Conservation (phyloP, 352 stramenopile species). For the Phytophthora boehmeriae region DNA sequence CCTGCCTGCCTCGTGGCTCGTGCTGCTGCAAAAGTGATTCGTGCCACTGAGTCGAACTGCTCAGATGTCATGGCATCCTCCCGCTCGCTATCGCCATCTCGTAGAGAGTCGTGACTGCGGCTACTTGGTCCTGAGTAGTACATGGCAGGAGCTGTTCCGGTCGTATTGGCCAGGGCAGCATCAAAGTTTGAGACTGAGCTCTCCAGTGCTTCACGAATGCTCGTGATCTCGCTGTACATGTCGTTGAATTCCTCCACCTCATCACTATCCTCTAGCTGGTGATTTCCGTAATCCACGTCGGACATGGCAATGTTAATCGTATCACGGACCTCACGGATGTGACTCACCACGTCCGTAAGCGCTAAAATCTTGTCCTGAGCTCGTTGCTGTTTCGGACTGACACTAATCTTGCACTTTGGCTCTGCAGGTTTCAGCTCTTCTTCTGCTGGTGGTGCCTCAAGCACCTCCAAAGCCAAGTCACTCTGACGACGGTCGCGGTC, state of each 20-base stretch:
- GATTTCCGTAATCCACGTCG: conserved; percentile 42
- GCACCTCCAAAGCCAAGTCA: conserved; percentile 33
- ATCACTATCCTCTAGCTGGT: conserved; percentile 39
- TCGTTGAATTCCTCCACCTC: conserved; percentile 47
- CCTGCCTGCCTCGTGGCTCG: conserved; percentile 58
- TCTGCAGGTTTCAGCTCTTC: conserved; percentile 27
- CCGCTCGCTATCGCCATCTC: conserved; percentile 14
- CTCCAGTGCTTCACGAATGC: conserved; percentile 59
- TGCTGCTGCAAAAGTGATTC: conserved; percentile 71
- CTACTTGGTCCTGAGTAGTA: conserved; percentile 38
- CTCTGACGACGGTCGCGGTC: conserved; percentile 54
- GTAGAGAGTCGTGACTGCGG: conserved; percentile 27
- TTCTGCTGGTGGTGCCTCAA: conserved; percentile 22
- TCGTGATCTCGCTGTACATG: conserved; percentile 59
- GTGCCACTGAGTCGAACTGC: conserved; percentile 62
- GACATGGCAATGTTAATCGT: conserved; percentile 76
- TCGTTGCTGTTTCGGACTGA: conserved; percentile 17
- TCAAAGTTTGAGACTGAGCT: conserved; percentile 59
- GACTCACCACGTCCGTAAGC: conserved; percentile 62
- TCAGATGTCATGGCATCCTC: conserved; percentile 47
- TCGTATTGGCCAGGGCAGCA: conserved; percentile 48
- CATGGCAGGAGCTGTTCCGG: conserved; percentile 37
- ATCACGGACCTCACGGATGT: conserved; percentile 68
- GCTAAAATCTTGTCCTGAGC: conserved; percentile 59
- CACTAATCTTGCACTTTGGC: conserved; percentile 16